Base-by-base conservation (phyloP, 2,329 filamentous ascomycete species). In the Phialophora tarda region DNA sequence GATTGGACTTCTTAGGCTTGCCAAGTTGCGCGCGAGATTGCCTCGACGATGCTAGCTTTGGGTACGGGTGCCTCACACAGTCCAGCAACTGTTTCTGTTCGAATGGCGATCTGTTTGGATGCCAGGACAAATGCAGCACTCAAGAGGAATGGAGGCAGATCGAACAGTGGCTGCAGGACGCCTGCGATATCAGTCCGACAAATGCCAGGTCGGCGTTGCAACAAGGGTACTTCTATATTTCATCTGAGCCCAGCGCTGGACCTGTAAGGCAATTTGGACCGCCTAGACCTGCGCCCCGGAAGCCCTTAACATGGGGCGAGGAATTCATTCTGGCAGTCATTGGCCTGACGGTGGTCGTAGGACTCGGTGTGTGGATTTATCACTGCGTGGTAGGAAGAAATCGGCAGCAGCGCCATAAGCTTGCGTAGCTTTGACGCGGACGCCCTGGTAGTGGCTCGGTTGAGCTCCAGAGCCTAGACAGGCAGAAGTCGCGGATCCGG, bases 401-500 rank as follows among this genome's bases (percentile, higher is more conserved):
- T 32, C 51, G 26, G 14, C 51, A 2, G 28, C 11, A 54, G 51
- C 28, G 12, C 23, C 11, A 14, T 26, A 54, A 54, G 17, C 23
- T 54, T 32, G 28, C 11, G 51, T 30, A 54, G 51, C 34, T 17
- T 41, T 17, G 14, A 17, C 14, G 4, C 12, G 4, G 4, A 41
- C 4, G 14, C 5, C 14, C 34, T 41, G 34, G 34, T 2, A 17
- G 34, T 12, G 32, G 10, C 14, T 17, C 8, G 34, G 6, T 14
- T 41, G 14, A 41, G 14, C 6, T 41, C 34, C 34, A 14, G 38
- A 44, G 38, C 14, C 38, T 44, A 44, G 17, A 55, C 28, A 21
- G 53, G 28, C 26, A 34, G 28, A n/a, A 30, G 53, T 55, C 53
- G 26, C 6, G 59, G 48, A 28, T 53, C 59, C 26, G 59, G 47